These are phyloP conservation scores for Jatropha curcas DNA, from an alignment of 345 rosid species.

Conservation along the genomic window DNA sequence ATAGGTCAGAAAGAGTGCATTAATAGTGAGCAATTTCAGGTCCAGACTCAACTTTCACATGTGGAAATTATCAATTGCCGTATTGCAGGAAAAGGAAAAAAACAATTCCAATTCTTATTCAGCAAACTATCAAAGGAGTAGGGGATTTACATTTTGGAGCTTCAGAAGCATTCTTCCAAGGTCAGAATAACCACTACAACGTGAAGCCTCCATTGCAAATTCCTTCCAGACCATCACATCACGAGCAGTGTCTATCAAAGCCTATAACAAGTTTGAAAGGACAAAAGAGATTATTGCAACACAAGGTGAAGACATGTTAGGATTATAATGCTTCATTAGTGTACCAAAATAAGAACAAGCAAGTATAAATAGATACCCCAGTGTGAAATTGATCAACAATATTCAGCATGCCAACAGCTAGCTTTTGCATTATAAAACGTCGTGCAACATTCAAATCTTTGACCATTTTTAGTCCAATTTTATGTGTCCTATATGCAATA, in stretches of 20 bases:
- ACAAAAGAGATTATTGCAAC: constrained; percentile 19
- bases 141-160: constrained; percentile 68
- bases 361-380: constrained; percentile 45
- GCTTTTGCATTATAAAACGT: constrained; percentile 78
- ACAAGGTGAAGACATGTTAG: constrained; percentile 3
- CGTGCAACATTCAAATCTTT: constrained; percentile 80
- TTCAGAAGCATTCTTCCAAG: constrained; percentile 91
- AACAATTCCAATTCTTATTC: neutral
- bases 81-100: neutral
- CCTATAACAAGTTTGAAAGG: constrained; percentile 47
- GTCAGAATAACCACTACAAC: constrained; percentile 69
- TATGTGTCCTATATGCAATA: constrained; percentile 76
- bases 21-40: too few relatives aligned
- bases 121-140: neutral
- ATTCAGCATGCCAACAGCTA: constrained; percentile 84
- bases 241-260: constrained; percentile 68
- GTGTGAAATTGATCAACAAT: constrained; percentile 80
- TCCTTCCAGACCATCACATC: constrained; percentile 86
- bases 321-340: neutral
- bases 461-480: constrained; percentile 76
- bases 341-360: neutral
- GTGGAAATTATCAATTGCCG: neutral
- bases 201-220: constrained; percentile 86
- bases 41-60: neutral
- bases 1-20: neutral